phyloP scores from a whole-genome alignment of 148 eudicot species.

The Silene conica region DNA sequence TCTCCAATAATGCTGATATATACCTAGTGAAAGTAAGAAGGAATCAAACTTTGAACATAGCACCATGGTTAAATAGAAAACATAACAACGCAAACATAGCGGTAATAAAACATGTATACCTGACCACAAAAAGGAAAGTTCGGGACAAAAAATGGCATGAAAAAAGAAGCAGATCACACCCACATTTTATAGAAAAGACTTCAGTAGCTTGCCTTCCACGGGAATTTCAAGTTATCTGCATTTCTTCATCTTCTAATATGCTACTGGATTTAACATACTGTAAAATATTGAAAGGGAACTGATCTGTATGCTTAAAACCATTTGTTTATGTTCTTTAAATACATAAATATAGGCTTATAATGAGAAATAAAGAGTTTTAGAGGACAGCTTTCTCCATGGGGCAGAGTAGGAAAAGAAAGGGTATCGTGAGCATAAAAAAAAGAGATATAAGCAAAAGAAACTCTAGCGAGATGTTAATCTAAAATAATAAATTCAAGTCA shows the following conservation, averaged over 20 bases:
- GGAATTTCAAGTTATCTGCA: neutral
- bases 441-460: neutral
- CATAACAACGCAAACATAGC: neutral
- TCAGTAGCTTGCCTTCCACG: neutral
- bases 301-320: neutral
- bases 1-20: slow-evolving; percentile 75
- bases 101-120: neutral
- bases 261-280: neutral
- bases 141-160: neutral
- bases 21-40: slow-evolving; percentile 50
- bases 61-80: neutral
- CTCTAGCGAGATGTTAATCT: neutral
- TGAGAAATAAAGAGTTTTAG: neutral
- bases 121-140: neutral
- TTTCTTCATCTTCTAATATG: neutral
- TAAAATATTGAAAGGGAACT: neutral
- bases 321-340: neutral
- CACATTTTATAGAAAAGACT: neutral
- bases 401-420: neutral
- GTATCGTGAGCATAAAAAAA: neutral
- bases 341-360: neutral
- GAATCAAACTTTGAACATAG: neutral
- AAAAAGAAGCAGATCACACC: neutral
- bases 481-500: neutral
- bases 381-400: neutral